Percentiles rank a stretch among this genome's conserved stretches.
These are phyloP conservation scores for Bonia amplexicaulis DNA, from an alignment of 176 grass and related monocot genomes.

Conservation along the genomic window DNA sequence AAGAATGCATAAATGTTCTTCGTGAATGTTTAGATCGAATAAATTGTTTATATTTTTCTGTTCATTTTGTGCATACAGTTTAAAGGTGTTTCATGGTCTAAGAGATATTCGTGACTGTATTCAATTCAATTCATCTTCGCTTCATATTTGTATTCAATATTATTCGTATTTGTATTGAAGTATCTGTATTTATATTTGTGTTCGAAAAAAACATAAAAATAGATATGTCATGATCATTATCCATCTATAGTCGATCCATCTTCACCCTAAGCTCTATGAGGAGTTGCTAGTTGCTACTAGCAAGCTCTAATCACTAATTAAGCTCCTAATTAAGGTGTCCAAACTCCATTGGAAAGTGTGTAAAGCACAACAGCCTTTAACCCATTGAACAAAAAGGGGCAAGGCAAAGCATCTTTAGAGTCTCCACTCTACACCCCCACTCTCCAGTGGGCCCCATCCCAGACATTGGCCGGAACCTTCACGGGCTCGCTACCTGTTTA, in stretches of 20 bases:
- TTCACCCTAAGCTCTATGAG: background rate
- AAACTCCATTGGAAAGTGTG: background rate
- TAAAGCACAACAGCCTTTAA: background rate
- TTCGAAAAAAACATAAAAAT: too few species aligned
- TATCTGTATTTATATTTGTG: too few species aligned
- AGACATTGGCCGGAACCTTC: background rate
- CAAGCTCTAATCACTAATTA: background rate
- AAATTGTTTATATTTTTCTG: too few species aligned
- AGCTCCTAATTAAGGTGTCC: background rate
- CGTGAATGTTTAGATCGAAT: too few species aligned
- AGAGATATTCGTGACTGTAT: too few species aligned
- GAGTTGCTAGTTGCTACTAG: background rate
- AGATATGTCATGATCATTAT: too few species aligned
- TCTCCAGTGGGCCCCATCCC: background rate
- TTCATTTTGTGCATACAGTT: too few species aligned
- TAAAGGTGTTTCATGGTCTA: too few species aligned
- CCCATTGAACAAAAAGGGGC: background rate
- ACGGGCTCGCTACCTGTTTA: background rate
- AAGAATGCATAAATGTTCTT: too few species aligned
- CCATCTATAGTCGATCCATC: rapidly evolving
- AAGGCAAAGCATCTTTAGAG: background rate
- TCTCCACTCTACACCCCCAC: background rate
- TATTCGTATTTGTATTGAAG: too few species aligned
- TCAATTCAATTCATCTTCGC: too few species aligned
- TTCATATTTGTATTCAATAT: too few species aligned